Conservation (phyloP, 2,329 filamentous ascomycete genomes). For the Zymoseptoria ardabiliae region DNA sequence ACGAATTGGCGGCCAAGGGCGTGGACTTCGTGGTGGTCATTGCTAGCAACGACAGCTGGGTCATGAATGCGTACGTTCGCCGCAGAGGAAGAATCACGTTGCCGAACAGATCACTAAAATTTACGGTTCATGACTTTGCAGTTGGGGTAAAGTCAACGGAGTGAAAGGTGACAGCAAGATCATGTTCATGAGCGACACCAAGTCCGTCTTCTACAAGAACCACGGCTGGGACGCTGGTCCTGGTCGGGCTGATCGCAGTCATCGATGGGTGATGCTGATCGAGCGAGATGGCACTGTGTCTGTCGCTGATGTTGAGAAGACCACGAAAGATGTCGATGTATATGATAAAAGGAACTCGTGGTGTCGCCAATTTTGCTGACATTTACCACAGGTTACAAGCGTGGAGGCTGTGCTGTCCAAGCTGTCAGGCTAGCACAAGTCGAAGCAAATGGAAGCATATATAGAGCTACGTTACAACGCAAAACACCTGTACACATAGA, state of each 20-base stretch:
- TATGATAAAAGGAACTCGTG: slow-evolving; percentile 12
- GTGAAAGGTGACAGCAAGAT: slow-evolving; percentile 65
- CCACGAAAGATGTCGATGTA: slow-evolving; percentile 42
- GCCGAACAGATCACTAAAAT: neutral
- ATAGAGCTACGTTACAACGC: no score
- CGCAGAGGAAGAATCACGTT: neutral
- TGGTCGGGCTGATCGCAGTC: slow-evolving; percentile 68
- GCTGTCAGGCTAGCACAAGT: slow-evolving; percentile 9
- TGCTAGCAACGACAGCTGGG: slow-evolving; percentile 76
- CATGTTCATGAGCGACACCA: slow-evolving; percentile 70
- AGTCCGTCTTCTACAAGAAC: slow-evolving; percentile 66
- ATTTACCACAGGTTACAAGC: slow-evolving; percentile 17
- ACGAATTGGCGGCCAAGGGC: slow-evolving; percentile 67
- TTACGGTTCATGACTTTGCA: slow-evolving; percentile 48
- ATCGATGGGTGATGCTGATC: slow-evolving; percentile 71
- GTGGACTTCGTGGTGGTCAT: slow-evolving; percentile 77
- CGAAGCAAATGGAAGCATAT: no score
- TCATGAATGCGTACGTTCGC: slow-evolving; percentile 59
- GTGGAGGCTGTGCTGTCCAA: slow-evolving; percentile 23
- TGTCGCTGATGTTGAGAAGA: slow-evolving; percentile 69
- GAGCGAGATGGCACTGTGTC: slow-evolving; percentile 72
- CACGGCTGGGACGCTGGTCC: slow-evolving; percentile 64
- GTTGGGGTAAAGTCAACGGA: slow-evolving; percentile 68
- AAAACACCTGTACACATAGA: neutral
- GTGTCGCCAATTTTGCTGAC: neutral